Conservation (phyloP, 1,284 basidiomycete species). For the Naganishia sp. region DNA sequence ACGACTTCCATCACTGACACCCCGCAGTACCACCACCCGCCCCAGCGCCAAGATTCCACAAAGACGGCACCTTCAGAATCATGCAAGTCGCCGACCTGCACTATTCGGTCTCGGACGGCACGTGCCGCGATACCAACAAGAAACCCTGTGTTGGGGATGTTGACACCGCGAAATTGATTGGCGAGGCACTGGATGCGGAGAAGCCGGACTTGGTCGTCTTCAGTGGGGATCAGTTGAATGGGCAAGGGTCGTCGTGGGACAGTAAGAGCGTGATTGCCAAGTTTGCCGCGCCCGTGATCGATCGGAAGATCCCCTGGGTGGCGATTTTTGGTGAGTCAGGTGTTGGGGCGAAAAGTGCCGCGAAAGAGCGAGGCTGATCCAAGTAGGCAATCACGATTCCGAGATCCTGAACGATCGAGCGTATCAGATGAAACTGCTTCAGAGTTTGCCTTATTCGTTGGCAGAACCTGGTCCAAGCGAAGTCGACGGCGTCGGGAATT, state of each 20-base stretch:
- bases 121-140: slow-evolving; percentile 67
- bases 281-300: slow-evolving; percentile 74
- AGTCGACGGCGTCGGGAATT: slow-evolving; percentile 84
- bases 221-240: slow-evolving; percentile 77
- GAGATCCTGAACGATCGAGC: slow-evolving; percentile 63
- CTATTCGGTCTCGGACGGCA: slow-evolving; percentile 71
- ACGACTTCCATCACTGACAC: background rate
- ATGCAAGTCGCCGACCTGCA: slow-evolving; percentile 89
- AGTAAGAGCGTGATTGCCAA: slow-evolving; percentile 80
- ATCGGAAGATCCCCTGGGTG: slow-evolving; percentile 79
- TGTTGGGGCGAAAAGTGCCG: background rate
- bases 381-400: slow-evolving; percentile 79
- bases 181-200: slow-evolving; percentile 71
- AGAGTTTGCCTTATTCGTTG: slow-evolving; percentile 79
- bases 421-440: slow-evolving; percentile 69
- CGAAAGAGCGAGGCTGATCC: background rate
- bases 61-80: slow-evolving; percentile 79
- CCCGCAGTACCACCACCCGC: slow-evolving; percentile 65
- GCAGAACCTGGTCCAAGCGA: slow-evolving; percentile 74
- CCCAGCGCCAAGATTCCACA: slow-evolving; percentile 75
- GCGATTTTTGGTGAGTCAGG: slow-evolving; percentile 67
- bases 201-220: slow-evolving; percentile 89
- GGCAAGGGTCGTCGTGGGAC: slow-evolving; percentile 85
- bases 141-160: slow-evolving; percentile 64
- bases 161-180: slow-evolving; percentile 69